Conservation (phyloP, 139 green algal genomes). For the Picochlorum sp. region DNA sequence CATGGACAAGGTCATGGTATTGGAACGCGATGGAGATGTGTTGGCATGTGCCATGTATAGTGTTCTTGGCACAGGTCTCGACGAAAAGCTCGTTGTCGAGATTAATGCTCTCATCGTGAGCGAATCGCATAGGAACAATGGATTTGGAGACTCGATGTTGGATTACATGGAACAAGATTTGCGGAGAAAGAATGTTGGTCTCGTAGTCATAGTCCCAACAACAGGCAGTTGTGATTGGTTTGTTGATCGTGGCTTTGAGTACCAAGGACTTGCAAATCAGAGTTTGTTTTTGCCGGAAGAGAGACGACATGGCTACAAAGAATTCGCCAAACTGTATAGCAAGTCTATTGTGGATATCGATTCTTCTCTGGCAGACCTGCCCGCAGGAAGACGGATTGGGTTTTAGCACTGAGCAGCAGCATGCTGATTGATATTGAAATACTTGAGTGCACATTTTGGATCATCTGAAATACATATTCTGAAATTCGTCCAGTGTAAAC, state of each 20-base stretch:
- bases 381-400: slow-evolving; percentile 68
- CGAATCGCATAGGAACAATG: slow-evolving; percentile 54
- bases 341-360: slow-evolving; percentile 57
- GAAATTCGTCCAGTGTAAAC: too few relatives aligned
- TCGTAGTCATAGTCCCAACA: slow-evolving; percentile 55
- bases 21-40: slow-evolving; percentile 51
- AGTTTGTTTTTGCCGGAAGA: slow-evolving; percentile 19
- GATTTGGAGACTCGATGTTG: slow-evolving; percentile 84
- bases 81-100: slow-evolving; percentile 51
- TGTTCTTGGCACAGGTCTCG: slow-evolving; percentile 13
- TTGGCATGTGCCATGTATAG: slow-evolving; percentile 58
- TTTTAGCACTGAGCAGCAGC: slow-evolving; percentile 37
- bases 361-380: slow-evolving; percentile 13
- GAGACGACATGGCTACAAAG: slow-evolving; percentile 28
- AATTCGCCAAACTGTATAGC: slow-evolving; percentile 67
- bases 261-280: slow-evolving; percentile 13
- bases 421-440: too few relatives aligned
- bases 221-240: slow-evolving; percentile 37
- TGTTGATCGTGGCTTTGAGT: slow-evolving; percentile 49
- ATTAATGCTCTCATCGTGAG: slow-evolving; percentile 81
- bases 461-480: too few relatives aligned
- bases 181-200: slow-evolving; percentile 39
- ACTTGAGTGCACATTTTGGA: too few relatives aligned
- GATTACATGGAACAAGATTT: slow-evolving; percentile 59
- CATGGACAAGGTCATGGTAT: slow-evolving; percentile 30